phyloP scores from a whole-genome alignment of 2,329 filamentous ascomycete genomes.

The Sarocladium kiliense region DNA sequence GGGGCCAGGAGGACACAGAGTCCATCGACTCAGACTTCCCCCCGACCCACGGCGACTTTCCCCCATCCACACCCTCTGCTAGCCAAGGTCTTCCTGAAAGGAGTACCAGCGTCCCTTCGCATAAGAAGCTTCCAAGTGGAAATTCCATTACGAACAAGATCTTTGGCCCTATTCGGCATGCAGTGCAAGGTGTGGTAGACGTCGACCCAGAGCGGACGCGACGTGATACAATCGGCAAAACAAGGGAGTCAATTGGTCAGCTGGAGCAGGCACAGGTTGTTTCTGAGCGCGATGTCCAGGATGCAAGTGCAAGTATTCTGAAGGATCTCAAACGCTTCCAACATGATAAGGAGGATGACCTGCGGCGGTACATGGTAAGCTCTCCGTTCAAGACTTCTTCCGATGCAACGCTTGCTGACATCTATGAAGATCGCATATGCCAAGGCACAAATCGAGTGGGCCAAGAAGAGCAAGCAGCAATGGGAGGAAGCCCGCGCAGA shows the following conservation, averaged over 20 bases:
- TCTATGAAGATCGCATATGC: constrained; percentile 74
- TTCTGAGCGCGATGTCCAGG: constrained; percentile 85
- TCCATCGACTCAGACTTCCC: constrained; percentile 97
- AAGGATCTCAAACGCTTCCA: constrained; percentile 92
- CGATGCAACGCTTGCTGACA: constrained; percentile 16
- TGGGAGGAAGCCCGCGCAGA: constrained; percentile 89
- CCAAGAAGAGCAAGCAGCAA: constrained; percentile 79
- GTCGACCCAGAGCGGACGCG: constrained; percentile 91
- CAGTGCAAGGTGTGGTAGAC: constrained; percentile 92
- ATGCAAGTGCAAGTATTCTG: constrained; percentile 83
- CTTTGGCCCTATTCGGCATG: constrained; percentile 91
- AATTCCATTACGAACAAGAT: constrained; percentile 91
- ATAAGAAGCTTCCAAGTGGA: constrained; percentile 79
- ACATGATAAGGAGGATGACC: constrained; percentile 88
- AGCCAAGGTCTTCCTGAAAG: constrained; percentile 64
- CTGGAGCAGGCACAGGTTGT: constrained; percentile 87
- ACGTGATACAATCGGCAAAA: constrained; percentile 92
- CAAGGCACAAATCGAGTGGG: constrained; percentile 91
- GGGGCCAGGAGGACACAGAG: constrained; percentile 68
- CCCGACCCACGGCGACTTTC: constrained; percentile 71
- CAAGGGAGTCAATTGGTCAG: constrained; percentile 77
- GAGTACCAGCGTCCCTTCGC: constrained; percentile 37
- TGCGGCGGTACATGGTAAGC: constrained; percentile 92
- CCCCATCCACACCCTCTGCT: constrained; percentile 61
- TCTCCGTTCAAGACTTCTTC: not conserved